Base-by-base conservation (phyloP, 2,329 filamentous ascomycete genomes). In the Phaeosphaeria sp. region DNA sequence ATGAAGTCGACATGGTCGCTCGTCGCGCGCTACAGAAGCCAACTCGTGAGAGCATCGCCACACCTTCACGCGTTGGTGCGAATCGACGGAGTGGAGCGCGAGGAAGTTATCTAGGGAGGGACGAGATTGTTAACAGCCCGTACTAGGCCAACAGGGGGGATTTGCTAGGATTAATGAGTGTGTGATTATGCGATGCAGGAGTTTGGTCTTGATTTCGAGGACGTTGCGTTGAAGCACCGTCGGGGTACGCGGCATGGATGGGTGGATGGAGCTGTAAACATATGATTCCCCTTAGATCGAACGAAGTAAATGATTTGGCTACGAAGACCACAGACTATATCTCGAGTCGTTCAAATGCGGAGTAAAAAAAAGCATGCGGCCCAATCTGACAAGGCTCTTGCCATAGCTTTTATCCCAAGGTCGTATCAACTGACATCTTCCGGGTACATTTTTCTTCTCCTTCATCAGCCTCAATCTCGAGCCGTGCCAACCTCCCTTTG, bases 1-100 rank as follows among this genome's bases (percentile, higher is more conserved):
- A 99, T 74, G 93, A 98, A 77, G 95, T 99, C 66, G 96, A 97
- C 78, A 98, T 98, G 93, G 92, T 99, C 13, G 90, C 89, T 46
- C 93, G 94, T 78, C 86, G 90, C 68, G 89, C 88, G 56, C 86
- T 99, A 73, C 92, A 92, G 83, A 89, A 89, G 72, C 93, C 94
- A 1, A 98, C 95, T 0, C 84, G 95, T 39, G 93, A 99, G 82
- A 97, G 93, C 77, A 98, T 99, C 75, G 91, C 91, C 36, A 88
- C 67, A 51, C 79, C 77, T 61, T 81, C 79, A 45, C 83, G 81
- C 71, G 82, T 79, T 61, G 84, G 75, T 53, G 74, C 64, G 61
- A 80, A 66, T 57, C 59, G 71, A 43, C 62, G 68, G 43, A 71
- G 72, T 40, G 65, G 71, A 13, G 66, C 64, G 3, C 84, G 86